These are phyloP conservation scores for Leccinum solheimii DNA, from an alignment of 1,284 basidiomycete genomes.

Conservation along the genomic window DNA sequence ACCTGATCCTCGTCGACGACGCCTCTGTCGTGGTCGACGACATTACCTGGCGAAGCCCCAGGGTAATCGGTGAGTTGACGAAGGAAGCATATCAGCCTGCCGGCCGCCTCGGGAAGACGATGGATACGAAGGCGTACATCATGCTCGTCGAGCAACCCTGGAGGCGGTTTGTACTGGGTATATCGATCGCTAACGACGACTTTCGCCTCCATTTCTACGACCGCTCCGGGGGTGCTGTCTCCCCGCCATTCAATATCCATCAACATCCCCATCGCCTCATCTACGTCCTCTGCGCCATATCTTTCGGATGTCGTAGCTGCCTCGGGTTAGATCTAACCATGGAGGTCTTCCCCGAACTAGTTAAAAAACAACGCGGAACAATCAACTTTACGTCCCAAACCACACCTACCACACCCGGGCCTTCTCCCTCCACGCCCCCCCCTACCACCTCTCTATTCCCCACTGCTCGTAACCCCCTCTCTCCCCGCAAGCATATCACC, in stretches of 20 bases:
- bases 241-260: slow-evolving; percentile 1
- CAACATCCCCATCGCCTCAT: not conserved
- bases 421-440: not conserved
- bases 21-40: not conserved
- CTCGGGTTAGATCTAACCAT: not conserved
- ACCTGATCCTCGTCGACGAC: not conserved
- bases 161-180: not conserved
- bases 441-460: not conserved
- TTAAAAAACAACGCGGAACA: not conserved
- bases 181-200: not conserved
- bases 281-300: not conserved
- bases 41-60: slow-evolving; percentile 1
- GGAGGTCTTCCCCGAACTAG: not conserved
- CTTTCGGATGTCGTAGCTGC: not conserved
- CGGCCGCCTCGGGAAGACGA: not conserved
- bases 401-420: not conserved
- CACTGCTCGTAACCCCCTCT: not conserved
- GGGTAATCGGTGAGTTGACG: not conserved
- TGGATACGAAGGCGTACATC: slow-evolving; percentile 6
- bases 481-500: not conserved
- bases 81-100: slow-evolving; percentile 1
- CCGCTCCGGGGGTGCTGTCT: not conserved
- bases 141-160: slow-evolving; percentile 3
- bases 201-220: slow-evolving; percentile 1
- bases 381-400: no score